Evolutionary conservation across 306 rosid species (phyloP).

Genomic region (Hippophae rhamnoides): DNA sequence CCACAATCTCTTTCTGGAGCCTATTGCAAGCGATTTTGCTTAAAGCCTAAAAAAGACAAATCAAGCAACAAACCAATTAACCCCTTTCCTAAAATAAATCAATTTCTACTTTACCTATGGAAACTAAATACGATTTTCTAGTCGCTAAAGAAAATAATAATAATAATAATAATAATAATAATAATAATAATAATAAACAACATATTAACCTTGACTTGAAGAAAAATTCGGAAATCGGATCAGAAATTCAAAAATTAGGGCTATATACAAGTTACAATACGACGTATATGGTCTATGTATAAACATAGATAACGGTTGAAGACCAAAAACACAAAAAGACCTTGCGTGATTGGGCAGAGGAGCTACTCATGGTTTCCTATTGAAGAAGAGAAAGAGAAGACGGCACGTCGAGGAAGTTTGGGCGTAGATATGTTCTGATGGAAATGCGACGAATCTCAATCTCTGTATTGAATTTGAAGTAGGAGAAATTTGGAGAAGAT

Average conservation of each 20-base stretch:
- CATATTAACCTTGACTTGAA: no score
- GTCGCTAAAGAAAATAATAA: no score
- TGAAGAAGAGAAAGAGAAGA: not conserved
- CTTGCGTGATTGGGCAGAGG: slow-evolving; percentile 85
- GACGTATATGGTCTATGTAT: not conserved
- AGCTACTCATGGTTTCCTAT: slow-evolving; percentile 58
- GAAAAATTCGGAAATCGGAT: no score
- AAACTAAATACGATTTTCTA: no score
- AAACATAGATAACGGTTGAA: not conserved
- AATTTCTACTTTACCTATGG: no score
- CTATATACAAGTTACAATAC: not conserved
- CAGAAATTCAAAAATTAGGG: not conserved
- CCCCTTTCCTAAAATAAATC: no score
- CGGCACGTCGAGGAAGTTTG: not conserved
- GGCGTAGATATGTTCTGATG: no score
- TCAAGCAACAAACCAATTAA: not conserved
- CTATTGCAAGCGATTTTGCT: slow-evolving; percentile 95
- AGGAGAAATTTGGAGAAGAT: no score
- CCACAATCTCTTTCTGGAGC: slow-evolving; percentile 83
- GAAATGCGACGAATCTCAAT: no score
- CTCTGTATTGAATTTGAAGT: no score
- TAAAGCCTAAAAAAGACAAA: slow-evolving; percentile 33
- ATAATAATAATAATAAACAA: no score
- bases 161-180: no score
- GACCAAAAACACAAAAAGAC: slow-evolving; percentile 23